phyloP scores from a whole-genome alignment of 306 rosid species.

The Quercus cerris region DNA sequence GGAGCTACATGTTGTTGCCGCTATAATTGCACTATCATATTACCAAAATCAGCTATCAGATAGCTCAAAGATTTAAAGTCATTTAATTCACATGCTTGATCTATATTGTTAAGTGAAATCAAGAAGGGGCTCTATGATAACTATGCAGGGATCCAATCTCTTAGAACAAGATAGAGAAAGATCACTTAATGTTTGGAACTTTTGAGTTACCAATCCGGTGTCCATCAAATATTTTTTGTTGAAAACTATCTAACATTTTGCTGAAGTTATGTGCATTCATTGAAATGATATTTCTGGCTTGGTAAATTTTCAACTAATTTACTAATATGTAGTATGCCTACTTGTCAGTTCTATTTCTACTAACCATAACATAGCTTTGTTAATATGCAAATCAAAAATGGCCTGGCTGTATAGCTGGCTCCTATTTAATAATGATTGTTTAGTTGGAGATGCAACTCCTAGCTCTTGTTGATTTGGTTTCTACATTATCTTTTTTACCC shows the following conservation, averaged over 20 bases:
- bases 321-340: neutral
- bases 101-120: neutral
- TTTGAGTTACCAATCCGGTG: neutral
- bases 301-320: neutral
- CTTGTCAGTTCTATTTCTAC: neutral
- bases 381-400: neutral
- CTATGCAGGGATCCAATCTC: neutral
- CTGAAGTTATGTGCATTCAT: neutral
- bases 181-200: neutral
- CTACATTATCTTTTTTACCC: neutral
- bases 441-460: neutral
- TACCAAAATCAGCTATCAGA: neutral
- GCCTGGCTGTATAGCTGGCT: neutral
- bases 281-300: no score
- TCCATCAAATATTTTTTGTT: neutral
- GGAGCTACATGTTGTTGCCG: neutral
- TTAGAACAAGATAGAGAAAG: neutral
- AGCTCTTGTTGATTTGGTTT: neutral
- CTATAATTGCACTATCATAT: neutral
- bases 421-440: neutral
- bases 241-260: neutral
- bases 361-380: neutral
- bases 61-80: neutral
- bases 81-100: slow-evolving; percentile 9
- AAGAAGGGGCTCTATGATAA: neutral